A percentile compares a stretch with the other conserved stretches of the same genome.
Conservation (phyloP, 352 stramenopile genomes). For the Blastocystis sp. region DNA sequence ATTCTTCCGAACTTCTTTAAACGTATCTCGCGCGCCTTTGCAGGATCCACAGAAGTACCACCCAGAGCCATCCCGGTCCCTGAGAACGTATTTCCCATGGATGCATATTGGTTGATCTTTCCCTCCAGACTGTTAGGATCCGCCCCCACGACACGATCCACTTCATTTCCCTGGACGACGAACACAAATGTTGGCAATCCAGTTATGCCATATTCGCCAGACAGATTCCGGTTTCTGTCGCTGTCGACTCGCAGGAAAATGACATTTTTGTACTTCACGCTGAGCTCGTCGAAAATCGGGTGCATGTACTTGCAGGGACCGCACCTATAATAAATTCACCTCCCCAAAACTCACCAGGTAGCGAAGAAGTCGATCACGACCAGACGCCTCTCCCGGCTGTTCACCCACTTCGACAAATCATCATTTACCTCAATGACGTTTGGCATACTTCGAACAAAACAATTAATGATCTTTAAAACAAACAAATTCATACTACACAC, state of each 20-base stretch:
- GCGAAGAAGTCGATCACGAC: slow-evolving; percentile 53
- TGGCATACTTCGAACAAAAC: background rate
- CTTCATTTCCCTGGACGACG: slow-evolving; percentile 7
- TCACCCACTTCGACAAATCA: slow-evolving; percentile 29
- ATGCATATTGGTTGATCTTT: slow-evolving; percentile 18
- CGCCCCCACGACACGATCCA: background rate
- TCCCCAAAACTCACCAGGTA: background rate
- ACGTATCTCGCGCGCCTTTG: background rate
- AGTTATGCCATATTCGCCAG: slow-evolving; percentile 1
- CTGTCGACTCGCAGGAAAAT: slow-evolving; percentile 47
- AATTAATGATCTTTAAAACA: background rate
- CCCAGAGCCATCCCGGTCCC: slow-evolving; percentile 18
- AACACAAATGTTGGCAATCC: slow-evolving; percentile 29
- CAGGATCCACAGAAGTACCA: background rate
- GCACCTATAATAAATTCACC: background rate
- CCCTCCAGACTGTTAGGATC: background rate
- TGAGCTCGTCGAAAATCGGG: slow-evolving; percentile 49
- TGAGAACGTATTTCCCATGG: background rate
- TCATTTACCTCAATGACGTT: slow-evolving; percentile 22
- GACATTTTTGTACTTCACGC: slow-evolving; percentile 34
- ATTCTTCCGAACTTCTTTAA: slow-evolving; percentile 24
- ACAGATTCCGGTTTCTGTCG: background rate
- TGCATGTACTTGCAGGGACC: slow-evolving; percentile 55
- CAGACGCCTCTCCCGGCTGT: background rate
- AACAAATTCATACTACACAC: background rate